Evolutionary conservation across 169 alveolate genomes (phyloP), one percentile per base, ranked within the genome.

Genomic region (Cyclospora cayetanensis): DNA sequence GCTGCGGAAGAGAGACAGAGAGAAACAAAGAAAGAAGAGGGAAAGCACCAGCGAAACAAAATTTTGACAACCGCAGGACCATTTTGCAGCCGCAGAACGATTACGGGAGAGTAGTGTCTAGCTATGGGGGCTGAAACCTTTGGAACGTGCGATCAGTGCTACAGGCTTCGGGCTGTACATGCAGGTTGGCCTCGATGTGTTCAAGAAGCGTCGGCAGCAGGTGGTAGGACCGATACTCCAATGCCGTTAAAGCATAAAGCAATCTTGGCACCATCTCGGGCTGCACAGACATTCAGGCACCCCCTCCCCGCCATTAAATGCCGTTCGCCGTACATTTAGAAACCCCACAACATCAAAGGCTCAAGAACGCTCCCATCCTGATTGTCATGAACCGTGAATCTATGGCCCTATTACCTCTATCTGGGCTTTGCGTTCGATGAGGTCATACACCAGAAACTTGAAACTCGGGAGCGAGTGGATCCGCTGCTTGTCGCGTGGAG

Each of bases 221-320:
- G 63, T 91, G 96, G 95, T 97, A 95, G 43, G 97, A 94, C 31
- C 98, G 93, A 39, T 96, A 96, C 84, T 96, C 98, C 80, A 96
- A 90, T 20, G 97, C 96, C 9, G 96, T 90, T 93, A 96, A 39
- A n/a, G 98, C 97, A 80, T 95, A 96, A 11, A 96, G 90, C 84
- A 96, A 27, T 22, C 98, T 86, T 1, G 98, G 98, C 0, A 94
- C 97, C 43, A 95, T 96, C 27, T 96, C 90, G 5, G 97, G 95
- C 96, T 95, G 91, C 46, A 91, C 74, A 63, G 74, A 63, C 74
- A 63, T 39, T 39, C 37, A 34, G 31, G 31, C 74, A 34, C 39
- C 31, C 25, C 25, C 25, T 39, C 74, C 74, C 31, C 25, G 31
- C 7, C 74, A 34, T 39, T 63, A 63, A 63, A 63, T 39, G 42